Conservation (phyloP, 441 rosid genomes). For the Pelargonium cotyledonis region DNA sequence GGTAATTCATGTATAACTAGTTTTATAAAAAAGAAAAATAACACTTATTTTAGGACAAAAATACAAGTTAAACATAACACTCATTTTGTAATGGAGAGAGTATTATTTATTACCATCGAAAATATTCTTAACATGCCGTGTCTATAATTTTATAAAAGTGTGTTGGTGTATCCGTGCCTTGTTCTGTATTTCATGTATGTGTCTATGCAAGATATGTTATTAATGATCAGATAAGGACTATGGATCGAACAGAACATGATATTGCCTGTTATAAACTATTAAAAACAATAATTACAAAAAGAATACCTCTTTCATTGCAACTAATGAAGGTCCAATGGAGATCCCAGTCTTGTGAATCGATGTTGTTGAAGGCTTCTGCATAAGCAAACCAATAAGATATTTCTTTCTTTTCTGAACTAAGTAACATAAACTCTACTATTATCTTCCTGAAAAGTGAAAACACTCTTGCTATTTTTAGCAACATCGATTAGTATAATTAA, state of each 20-base stretch:
- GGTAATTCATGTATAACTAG: too few species aligned
- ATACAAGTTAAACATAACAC: too few species aligned
- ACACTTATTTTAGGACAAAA: too few species aligned
- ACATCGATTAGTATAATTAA: background rate
- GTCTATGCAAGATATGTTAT: background rate
- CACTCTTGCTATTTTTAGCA: background rate
- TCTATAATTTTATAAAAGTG: too few species aligned
- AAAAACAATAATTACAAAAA: background rate
- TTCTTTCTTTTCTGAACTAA: background rate
- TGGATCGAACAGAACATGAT: background rate
- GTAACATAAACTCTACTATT: background rate
- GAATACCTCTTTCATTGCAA: slow-evolving; percentile 1
- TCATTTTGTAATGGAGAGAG: too few species aligned
- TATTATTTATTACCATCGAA: too few species aligned
- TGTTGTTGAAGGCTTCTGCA: slow-evolving; percentile 6
- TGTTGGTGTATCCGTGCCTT: too few species aligned
- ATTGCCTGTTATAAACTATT: background rate
- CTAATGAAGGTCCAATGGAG: slow-evolving; percentile 3
- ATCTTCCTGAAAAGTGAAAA: background rate
- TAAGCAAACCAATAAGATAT: background rate
- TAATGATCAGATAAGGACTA: background rate
- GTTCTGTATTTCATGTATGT: too few species aligned
- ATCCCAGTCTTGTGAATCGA: background rate
- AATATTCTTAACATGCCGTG: too few species aligned
- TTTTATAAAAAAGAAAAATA: too few species aligned